Evolutionary conservation across 352 stramenopile species (phyloP), one percentile per base, ranked within the genome.

Genomic region (Pythium rhizo-oryzae): DNA sequence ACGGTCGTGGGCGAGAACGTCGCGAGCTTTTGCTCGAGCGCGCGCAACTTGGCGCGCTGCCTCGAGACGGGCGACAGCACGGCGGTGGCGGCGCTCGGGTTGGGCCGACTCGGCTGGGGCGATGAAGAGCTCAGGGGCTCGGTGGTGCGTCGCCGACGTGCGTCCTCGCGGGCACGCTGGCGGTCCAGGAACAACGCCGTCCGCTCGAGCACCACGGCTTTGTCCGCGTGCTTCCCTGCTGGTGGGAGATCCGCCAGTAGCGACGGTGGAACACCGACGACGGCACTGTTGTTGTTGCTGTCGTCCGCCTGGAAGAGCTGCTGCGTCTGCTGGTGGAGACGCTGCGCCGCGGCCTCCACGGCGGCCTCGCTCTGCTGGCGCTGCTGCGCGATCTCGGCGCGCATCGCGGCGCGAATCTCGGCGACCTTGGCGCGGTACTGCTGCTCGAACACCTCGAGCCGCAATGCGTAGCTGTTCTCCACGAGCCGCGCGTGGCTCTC

Each of bases 401-500:
- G 71, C 77, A 84, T 80, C 47, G 88, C 80, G 11, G 76, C 71
- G 62, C 80, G 71, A 46, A 90, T 84, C 58, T 88, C 80, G 1
- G 71, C 72, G 28, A 87, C 77, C 70, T 83, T 84, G 37, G 72
- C 80, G 7, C 79, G 62, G 41, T 89, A 85, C 59, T 89, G 80
- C 41, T 89, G 80, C 61, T 89, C 79, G 52, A 92, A 85, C 15
- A 89, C 62, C 46, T 89, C 74, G 16, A 92, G 67, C 2, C 77
- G 83, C 25, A 89, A 71, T 0, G 77, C 43, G 52, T 82, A 90
- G 64, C 75, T 84, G 80, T 90, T 74, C 41, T 85, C 55, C 39
- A 90, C 80, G 9, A 82, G 51, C 30, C 74, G 69, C 25, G 85
- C 66, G 57, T 87, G 73, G 39, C 69, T 79, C 59, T 88, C 71